Evolutionary conservation across 2,329 filamentous ascomycete genomes (phyloP), one percentile per base, ranked within the genome.

Genomic region (Colletotrichum neosansevieriae): DNA sequence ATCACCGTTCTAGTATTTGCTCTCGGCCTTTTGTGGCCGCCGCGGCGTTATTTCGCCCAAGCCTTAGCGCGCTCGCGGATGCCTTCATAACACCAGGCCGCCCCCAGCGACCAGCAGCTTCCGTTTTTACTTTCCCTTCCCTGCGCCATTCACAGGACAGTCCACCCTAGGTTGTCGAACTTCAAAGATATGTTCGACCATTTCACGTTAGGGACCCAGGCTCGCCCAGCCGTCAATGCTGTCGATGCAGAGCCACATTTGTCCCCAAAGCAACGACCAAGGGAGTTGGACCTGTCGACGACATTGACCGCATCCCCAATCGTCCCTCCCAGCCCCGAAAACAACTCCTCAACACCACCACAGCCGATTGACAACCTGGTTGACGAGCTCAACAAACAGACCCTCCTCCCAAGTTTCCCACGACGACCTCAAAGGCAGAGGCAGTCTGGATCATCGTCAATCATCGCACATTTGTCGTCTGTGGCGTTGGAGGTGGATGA

Each of bases 1-100:
- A 40, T 51, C 34, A 34, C 51, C 44, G 40, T 47, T 24, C 42
- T 61, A 47, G 63, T 44, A 42, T 19, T 67, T 44, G 38, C 56
- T 45, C 51, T 45, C 17, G 66, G 62, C 57, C 66, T 67, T 60
- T 69, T 32, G 56, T 67, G 50, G 63, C 62, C 29, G 62, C 66
- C 62, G 62, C 56, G 49, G 63, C 61, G 56, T 36, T 34, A 24
- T 40, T 29, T 51, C 57, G 50, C 56, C 49, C 57, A 57, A 15
- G 42, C 54, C 11, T 57, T 53, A 69, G 63, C 67, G 63, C 42
- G 24, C 19, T 45, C 57, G 63, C 45, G 57, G 63, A 69, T 69
- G 67, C 49, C 67, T 69, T 69, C 67, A 67, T 67, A 62, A 69
- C 15, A 67, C 50, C 50, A 58, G 36, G 56, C 44, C 42, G 9